phyloP scores from a whole-genome alignment of 2,329 filamentous ascomycete species.

The Ceratocystis lukuohia region DNA sequence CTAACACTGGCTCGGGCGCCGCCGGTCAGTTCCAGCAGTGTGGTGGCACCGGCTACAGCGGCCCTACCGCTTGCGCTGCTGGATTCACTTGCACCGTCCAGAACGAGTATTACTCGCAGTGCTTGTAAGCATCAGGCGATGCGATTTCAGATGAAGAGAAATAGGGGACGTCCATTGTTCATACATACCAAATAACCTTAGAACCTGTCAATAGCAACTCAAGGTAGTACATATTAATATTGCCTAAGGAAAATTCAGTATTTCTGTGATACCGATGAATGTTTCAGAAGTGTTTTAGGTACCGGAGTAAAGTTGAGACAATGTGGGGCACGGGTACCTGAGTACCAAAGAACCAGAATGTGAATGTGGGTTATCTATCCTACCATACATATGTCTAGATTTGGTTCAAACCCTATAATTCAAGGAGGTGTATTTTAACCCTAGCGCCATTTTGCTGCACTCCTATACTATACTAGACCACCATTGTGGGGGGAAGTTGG shows the following conservation, averaged over 20 bases:
- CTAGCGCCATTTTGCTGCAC: too few species aligned
- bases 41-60: constrained; percentile 28
- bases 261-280: not conserved
- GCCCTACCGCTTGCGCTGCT: constrained; percentile 27
- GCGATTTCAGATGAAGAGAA: not conserved
- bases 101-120: constrained; percentile 33
- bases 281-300: not conserved
- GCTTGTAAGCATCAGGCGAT: constrained; percentile 24
- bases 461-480: too few species aligned
- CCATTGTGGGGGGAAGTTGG: too few species aligned
- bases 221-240: too few species aligned
- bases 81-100: constrained; percentile 28
- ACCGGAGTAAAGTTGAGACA: not conserved
- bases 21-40: constrained; percentile 29
- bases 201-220: not conserved
- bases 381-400: not conserved
- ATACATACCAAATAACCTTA: not conserved
- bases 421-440: too few species aligned
- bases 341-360: not conserved
- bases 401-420: not conserved
- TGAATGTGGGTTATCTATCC: not conserved
- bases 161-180: not conserved
- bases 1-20: constrained; percentile 22
- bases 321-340: not conserved
- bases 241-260: too few species aligned